Percentiles rank a stretch among this genome's conserved stretches.
phyloP scores from a whole-genome alignment of 192 early-diverging fungal genomes.

The Gigaspora rosea region DNA sequence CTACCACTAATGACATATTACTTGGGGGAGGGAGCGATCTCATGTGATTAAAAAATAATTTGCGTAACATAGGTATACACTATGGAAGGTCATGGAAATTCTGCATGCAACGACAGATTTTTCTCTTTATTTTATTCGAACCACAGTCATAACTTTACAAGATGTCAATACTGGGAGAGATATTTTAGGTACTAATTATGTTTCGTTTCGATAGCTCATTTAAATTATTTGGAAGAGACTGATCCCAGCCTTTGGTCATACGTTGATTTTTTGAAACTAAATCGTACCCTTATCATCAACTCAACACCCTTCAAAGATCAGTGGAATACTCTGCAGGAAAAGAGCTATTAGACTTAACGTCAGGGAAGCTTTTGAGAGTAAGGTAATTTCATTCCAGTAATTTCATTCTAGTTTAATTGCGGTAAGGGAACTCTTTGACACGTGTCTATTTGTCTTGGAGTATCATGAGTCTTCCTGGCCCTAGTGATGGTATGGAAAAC shows the following conservation, averaged over 20 bases:
- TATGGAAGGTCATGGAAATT: too few relatives aligned
- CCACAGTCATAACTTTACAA: too few relatives aligned
- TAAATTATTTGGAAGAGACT: conserved; percentile 13
- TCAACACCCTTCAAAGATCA: neutral
- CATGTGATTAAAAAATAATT: too few relatives aligned
- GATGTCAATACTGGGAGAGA: neutral
- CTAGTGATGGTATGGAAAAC: conserved; percentile 23
- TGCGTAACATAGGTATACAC: too few relatives aligned
- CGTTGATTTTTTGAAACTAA: conserved; percentile 12
- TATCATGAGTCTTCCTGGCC: conserved; percentile 8
- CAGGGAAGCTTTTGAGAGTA: neutral
- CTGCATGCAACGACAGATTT: too few relatives aligned
- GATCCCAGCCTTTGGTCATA: neutral
- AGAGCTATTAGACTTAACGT: neutral
- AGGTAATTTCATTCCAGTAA: neutral
- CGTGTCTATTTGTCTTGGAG: conserved; percentile 9
- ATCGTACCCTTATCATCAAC: conserved; percentile 4
- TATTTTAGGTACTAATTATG: neutral
- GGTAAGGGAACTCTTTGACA: conserved; percentile 5
- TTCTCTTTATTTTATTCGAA: too few relatives aligned
- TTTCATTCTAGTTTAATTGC: conserved; percentile 1
- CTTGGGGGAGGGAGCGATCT: too few relatives aligned
- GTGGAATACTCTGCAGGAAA: neutral
- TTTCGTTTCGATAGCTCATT: neutral
- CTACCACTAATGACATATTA: too few relatives aligned